These are phyloP conservation scores for Dictyostelium purpureum DNA, from an alignment of 78 protist species.

Conservation along the genomic window DNA sequence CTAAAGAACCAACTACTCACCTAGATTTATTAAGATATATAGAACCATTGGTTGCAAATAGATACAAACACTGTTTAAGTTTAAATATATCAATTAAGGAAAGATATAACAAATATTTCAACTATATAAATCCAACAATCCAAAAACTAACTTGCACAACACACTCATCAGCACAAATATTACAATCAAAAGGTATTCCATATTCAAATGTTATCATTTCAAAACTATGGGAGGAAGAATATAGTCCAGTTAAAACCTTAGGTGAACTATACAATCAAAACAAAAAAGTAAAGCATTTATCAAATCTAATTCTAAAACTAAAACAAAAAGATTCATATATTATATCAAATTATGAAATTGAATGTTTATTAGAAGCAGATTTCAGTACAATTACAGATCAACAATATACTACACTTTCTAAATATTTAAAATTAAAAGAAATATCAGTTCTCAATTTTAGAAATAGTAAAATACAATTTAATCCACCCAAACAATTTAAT, in stretches of 20 bases:
- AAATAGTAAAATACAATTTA: no score
- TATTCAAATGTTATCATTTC: neutral
- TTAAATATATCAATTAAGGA: neutral
- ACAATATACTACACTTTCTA: no score
- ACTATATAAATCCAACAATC: neutral
- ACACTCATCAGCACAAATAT: neutral
- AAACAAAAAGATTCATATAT: no score
- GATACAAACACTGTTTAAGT: neutral
- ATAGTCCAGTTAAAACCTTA: neutral
- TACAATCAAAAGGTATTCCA: neutral
- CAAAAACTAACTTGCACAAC: neutral
- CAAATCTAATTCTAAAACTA: no score
- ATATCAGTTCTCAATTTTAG: no score
- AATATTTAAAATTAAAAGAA: no score
- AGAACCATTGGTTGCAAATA: neutral
- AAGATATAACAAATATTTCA: neutral
- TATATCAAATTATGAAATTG: neutral
- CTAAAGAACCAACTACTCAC: neutral
- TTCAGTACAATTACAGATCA: no score
- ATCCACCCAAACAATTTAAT: no score
- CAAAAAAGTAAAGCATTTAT: neutral
- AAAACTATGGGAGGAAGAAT: neutral
- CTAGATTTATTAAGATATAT: neutral
- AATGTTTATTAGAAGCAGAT: neutral
- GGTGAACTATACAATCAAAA: neutral